Evolutionary conservation across 495 filamentous ascomycete species (phyloP).

Genomic region (Neurospora sp.): DNA sequence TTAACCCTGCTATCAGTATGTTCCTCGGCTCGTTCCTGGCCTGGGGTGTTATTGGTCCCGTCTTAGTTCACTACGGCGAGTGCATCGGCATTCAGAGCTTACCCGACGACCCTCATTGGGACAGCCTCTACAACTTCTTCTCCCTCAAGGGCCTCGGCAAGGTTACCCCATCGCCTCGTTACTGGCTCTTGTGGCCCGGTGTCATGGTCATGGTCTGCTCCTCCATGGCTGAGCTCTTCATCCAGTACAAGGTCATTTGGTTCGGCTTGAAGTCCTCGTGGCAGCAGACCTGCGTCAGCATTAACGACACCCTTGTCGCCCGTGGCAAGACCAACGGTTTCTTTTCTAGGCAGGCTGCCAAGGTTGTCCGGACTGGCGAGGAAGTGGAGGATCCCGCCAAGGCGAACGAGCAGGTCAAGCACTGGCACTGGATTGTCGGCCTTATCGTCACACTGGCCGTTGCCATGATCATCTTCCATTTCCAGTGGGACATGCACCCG

Average conservation of each 20-base stretch:
- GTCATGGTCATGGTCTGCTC: constrained; percentile 54
- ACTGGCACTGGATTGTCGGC: constrained; percentile 51
- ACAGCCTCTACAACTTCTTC: constrained; percentile 36
- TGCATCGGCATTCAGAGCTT: constrained; percentile 34
- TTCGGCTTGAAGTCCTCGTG: constrained; percentile 40
- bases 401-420: constrained; percentile 44
- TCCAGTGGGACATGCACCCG: constrained; percentile 51
- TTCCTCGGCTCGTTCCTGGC: constrained; percentile 48
- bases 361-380: constrained; percentile 15
- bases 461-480: constrained; percentile 47
- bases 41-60: constrained; percentile 56
- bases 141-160: constrained; percentile 38
- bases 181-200: constrained; percentile 59
- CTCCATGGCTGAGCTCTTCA: constrained; percentile 49
- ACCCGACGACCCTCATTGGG: constrained; percentile 39
- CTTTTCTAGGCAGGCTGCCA: constrained; percentile 32
- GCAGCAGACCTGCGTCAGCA: constrained; percentile 31
- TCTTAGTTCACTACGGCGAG: constrained; percentile 45
- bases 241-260: constrained; percentile 52
- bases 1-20: constrained; percentile 55
- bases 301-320: constrained; percentile 29
- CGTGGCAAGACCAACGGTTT: constrained; percentile 36
- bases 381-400: constrained; percentile 41
- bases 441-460: constrained; percentile 41
- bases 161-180: constrained; percentile 44